Conservation (phyloP, 345 rosid species). For the Moricandia moricandioides region DNA sequence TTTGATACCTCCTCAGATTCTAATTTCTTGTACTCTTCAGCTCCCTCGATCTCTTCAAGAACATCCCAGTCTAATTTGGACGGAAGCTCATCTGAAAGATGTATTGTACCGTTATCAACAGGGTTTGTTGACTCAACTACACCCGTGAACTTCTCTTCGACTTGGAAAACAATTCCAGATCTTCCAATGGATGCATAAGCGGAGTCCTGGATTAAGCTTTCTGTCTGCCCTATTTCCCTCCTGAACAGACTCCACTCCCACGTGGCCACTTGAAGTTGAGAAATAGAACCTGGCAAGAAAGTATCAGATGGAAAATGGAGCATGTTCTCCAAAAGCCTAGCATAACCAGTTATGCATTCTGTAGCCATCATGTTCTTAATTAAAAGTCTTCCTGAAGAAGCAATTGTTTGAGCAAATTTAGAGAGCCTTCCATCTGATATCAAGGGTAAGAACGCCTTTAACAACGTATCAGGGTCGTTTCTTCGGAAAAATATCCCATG, state of each 20-base stretch:
- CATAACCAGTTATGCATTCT: constrained; percentile 73
- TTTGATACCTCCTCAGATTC: constrained; percentile 79
- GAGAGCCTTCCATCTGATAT: constrained; percentile 76
- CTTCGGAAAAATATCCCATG: constrained; percentile 64
- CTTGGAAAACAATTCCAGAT: constrained; percentile 48
- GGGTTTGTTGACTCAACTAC: constrained; percentile 37
- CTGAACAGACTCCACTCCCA: constrained; percentile 81
- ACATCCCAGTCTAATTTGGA: constrained; percentile 67
- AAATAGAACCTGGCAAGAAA: constrained; percentile 59
- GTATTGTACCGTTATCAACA: constrained; percentile 44
- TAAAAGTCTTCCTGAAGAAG: constrained; percentile 69
- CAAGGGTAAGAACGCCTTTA: constrained; percentile 64
- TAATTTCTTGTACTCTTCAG: constrained; percentile 66
- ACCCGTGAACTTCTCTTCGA: constrained; percentile 60
- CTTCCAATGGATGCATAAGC: constrained; percentile 29
- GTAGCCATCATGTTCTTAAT: constrained; percentile 75
- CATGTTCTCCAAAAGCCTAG: constrained; percentile 67
- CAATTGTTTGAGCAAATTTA: constrained; percentile 60
- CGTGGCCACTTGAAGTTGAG: constrained; percentile 50
- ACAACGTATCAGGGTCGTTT: constrained; percentile 63
- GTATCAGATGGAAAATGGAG: constrained; percentile 74
- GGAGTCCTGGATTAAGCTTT: constrained; percentile 33
- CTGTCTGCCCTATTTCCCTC: constrained; percentile 41
- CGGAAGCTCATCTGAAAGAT: constrained; percentile 47
- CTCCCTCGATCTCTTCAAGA: constrained; percentile 54